Evolutionary conservation across 2,329 filamentous ascomycete genomes (phyloP).

Genomic region (Ceratocystis diversiconidia): DNA sequence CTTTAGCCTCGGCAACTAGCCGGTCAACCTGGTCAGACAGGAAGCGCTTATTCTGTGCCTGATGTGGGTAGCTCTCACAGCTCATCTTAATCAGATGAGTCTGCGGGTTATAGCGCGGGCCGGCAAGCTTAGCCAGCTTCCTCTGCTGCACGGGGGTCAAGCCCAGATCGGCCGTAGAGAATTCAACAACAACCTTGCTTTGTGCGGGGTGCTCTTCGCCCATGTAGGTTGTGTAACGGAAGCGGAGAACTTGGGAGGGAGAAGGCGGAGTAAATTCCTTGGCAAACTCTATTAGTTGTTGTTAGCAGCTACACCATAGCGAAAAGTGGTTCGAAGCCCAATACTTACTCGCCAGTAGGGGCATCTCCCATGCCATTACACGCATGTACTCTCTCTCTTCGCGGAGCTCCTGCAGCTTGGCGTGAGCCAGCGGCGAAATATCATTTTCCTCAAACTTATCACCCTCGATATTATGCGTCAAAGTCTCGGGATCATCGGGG

Average conservation of each 20-base stretch:
- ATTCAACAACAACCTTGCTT: slow-evolving; percentile 88
- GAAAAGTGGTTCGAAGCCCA: not conserved
- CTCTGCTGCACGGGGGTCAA: slow-evolving; percentile 52
- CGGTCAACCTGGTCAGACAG: slow-evolving; percentile 63
- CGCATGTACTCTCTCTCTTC: slow-evolving; percentile 81
- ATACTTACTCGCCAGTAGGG: slow-evolving; percentile 65
- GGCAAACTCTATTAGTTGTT: slow-evolving; percentile 49
- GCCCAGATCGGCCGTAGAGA: slow-evolving; percentile 58
- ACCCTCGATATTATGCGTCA: slow-evolving; percentile 39
- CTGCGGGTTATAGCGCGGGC: slow-evolving; percentile 74
- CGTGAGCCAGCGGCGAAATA: slow-evolving; percentile 69
- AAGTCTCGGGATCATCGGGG: slow-evolving; percentile 34
- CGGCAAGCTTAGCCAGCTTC: slow-evolving; percentile 80
- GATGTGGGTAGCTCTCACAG: slow-evolving; percentile 74
- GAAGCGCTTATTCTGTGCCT: slow-evolving; percentile 95
- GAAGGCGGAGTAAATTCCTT: slow-evolving; percentile 65
- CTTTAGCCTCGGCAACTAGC: slow-evolving; percentile 62
- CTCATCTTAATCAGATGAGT: slow-evolving; percentile 76
- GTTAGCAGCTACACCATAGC: too few relatives aligned
- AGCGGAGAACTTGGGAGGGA: slow-evolving; percentile 59
- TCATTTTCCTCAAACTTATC: slow-evolving; percentile 66
- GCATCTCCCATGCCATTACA: slow-evolving; percentile 90
- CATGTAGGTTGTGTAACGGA: slow-evolving; percentile 94
- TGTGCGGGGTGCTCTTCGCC: slow-evolving; percentile 84
- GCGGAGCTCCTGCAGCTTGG: slow-evolving; percentile 73